Base-by-base conservation (phyloP, 2,329 filamentous ascomycete genomes). In the Harringtonia lauricola region DNA sequence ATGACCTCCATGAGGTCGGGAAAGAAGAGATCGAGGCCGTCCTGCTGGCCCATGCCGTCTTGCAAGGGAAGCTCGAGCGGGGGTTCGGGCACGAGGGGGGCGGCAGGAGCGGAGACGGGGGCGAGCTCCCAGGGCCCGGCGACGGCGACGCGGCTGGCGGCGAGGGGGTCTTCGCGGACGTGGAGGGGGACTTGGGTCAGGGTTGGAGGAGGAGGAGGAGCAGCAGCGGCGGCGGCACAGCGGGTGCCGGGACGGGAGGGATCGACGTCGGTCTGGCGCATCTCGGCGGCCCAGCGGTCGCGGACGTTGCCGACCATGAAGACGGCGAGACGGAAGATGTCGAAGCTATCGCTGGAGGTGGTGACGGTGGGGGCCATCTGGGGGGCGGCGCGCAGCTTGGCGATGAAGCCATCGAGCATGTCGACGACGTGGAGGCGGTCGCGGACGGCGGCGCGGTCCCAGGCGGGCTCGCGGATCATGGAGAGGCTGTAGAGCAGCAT, bases 401-500 rank as follows among this genome's bases (percentile, higher is more conserved):
- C 41, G 8, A 50, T 43, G 24, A 61, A 49, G 15, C 51, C 52
- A 26, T 54, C 51, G 28, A 55, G 48, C 18, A 62, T 48, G n/a
- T 48, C 46, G 6, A 64, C 45, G 17, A 66, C 46, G 39, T 64
- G 59, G n/a, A 66, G 42, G 6, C 53, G 53, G 34, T 50, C 49
- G 13, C 55, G 52, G 6, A 61, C 56, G 15, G 53, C 55, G 10
- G 51, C 48, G 2, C 62, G 55, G 52, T 66, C 62, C 63, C 64
- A 67, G 1, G 55, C 51, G 2, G 62, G 58, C 37, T 65, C 63
- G 36, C 65, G 59, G 8, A 61, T 43, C 4, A 57, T 50, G 13
- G 56, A 54, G 17, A 65, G 52, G 17, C 51, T 55, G 46, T 59
- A 58, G 8, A 65, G 53, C 6, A 58, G 47, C 18, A 63, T 54